Percentiles rank a stretch among this genome's conserved stretches.
phyloP scores from a whole-genome alignment of 371 early-diverging fungal species.

The Mortierella sp. region DNA sequence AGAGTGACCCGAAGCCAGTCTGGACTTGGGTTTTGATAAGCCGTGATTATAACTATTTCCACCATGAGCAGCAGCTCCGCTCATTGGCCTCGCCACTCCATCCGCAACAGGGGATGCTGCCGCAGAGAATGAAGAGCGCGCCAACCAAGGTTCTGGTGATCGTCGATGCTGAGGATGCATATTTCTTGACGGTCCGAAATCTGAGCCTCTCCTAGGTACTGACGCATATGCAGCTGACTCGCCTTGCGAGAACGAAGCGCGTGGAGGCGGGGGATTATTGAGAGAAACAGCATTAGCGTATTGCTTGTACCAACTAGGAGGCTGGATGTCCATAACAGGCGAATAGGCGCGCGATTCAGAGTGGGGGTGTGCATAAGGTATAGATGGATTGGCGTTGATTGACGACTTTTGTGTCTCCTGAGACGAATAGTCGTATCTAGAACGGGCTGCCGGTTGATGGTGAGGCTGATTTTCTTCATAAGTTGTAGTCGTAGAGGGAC shows the following conservation, averaged over 20 bases:
- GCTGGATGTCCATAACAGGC: conserved; percentile 22
- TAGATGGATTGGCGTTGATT: background rate
- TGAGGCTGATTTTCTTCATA: conserved; percentile 4
- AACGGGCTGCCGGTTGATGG: conserved; percentile 11
- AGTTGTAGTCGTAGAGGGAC: conserved; percentile 2
- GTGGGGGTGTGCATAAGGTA: conserved; percentile 8
- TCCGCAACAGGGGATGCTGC: background rate
- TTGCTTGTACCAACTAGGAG: conserved; percentile 47
- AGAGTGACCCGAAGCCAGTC: conserved; percentile 16
- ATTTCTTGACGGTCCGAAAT: conserved; percentile 2
- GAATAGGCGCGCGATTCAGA: conserved; percentile 15
- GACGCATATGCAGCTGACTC: conserved; percentile 9
- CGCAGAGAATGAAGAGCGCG: conserved; percentile 8
- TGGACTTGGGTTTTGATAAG: conserved; percentile 9
- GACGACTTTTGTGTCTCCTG: conserved; percentile 11
- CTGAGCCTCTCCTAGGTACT: conserved; percentile 16
- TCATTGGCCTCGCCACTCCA: background rate
- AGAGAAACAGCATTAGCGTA: conserved; percentile 37
- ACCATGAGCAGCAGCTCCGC: background rate
- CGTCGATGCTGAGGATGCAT: background rate
- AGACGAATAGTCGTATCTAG: conserved; percentile 9
- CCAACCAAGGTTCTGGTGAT: conserved; percentile 14
- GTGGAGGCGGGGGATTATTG: conserved; percentile 11
- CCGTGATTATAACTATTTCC: conserved; percentile 1
- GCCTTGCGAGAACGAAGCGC: conserved; percentile 16